Evolutionary conservation across 2,329 filamentous ascomycete genomes (phyloP).

Genomic region (Fusarium metavorans): DNA sequence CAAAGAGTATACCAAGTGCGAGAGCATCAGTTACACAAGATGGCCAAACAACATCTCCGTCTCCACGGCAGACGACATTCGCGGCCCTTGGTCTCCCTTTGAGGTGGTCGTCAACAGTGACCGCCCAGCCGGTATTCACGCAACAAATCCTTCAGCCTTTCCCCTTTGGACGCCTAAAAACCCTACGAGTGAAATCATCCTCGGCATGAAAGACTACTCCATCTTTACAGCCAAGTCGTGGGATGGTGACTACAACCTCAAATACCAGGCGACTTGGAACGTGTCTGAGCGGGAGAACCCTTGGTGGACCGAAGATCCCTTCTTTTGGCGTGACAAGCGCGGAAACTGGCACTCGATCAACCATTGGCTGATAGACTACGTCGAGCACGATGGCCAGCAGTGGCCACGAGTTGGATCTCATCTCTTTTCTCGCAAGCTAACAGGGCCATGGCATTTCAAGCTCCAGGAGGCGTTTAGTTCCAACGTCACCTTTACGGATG

Average conservation of each 20-base stretch:
- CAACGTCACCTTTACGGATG: conserved; percentile 53
- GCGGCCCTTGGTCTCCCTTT: conserved; percentile 31
- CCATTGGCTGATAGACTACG: conserved; percentile 47
- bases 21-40: conserved; percentile 22
- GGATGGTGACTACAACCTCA: conserved; percentile 6
- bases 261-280: conserved; percentile 27
- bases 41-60: conserved; percentile 45
- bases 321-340: conserved; percentile 50
- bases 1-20: conserved; percentile 6
- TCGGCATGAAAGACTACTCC: conserved; percentile 24
- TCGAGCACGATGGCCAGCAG: conserved; percentile 42
- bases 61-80: conserved; percentile 27
- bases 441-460: conserved; percentile 48
- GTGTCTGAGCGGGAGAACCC: conserved; percentile 22
- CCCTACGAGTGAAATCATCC: conserved; percentile 12
- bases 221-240: conserved; percentile 10
- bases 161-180: conserved; percentile 44
- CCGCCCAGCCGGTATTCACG: conserved; percentile 17
- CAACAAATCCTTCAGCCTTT: conserved; percentile 57
- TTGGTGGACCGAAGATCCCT: conserved; percentile 47
- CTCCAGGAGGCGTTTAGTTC: conserved; percentile 46
- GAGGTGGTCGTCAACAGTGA: conserved; percentile 26
- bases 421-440: conserved; percentile 42
- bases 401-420: conserved; percentile 48
- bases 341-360: conserved; percentile 49